These are phyloP conservation scores for Candida vaughaniae DNA, from an alignment of 805 yeast genomes.

Conservation along the genomic window DNA sequence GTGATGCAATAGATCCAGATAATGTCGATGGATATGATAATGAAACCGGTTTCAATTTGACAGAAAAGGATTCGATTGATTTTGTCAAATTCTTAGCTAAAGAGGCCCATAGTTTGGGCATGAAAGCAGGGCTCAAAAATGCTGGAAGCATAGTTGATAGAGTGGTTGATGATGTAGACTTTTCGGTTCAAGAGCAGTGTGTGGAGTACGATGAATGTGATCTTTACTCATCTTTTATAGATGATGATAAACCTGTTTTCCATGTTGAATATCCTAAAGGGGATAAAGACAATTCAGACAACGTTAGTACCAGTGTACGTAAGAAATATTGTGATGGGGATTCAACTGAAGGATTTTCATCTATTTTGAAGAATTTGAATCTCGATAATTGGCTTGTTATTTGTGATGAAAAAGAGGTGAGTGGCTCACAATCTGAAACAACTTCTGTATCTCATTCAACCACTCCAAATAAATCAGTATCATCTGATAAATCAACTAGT, in stretches of 20 bases:
- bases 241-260: slow-evolving; percentile 20
- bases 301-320: slow-evolving; percentile 3
- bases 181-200: slow-evolving; percentile 27
- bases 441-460: too few species aligned
- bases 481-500: too few species aligned
- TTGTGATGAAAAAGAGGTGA: not conserved
- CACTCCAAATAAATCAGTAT: too few species aligned
- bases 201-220: slow-evolving; percentile 24
- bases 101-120: slow-evolving; percentile 15
- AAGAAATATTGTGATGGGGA: slow-evolving; percentile 11
- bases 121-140: slow-evolving; percentile 26
- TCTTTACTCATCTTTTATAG: slow-evolving; percentile 14
- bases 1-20: slow-evolving; percentile 31
- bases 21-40: slow-evolving; percentile 28
- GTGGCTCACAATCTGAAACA: too few species aligned
- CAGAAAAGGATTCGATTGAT: slow-evolving; percentile 19
- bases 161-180: slow-evolving; percentile 19
- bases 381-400: slow-evolving; percentile 20
- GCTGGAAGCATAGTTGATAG: slow-evolving; percentile 19
- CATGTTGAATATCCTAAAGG: slow-evolving; percentile 27
- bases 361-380: slow-evolving; percentile 21
- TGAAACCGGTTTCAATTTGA: slow-evolving; percentile 24
- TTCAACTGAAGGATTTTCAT: slow-evolving; percentile 16
- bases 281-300: slow-evolving; percentile 7
- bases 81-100: slow-evolving; percentile 21